Base-by-base conservation (phyloP, 2,329 filamentous ascomycete species). In the Camillea tinctor region DNA sequence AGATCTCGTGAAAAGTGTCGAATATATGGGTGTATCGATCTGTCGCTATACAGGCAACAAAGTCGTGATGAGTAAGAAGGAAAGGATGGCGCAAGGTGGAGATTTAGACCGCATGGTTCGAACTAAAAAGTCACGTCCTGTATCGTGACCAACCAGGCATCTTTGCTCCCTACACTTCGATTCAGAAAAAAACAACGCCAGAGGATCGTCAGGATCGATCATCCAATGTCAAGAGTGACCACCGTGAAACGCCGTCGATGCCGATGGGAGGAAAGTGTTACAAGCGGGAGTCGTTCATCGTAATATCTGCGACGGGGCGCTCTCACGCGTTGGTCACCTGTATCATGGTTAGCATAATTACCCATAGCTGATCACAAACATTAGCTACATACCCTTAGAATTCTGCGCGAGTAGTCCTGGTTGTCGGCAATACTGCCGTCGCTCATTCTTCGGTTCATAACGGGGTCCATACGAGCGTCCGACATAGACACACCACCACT, bases 381-480 rank as follows among this genome's bases (percentile, higher is more conserved):
- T 15, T 11, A 1, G 54, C 60, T 52, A 79, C 85, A 67, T 84
- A 96, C 94, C 87, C 96, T 91, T 73, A 98, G 85, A 77, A 98
- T 97, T 79, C 91, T 90, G 79, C 94, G 88, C 64, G 94, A 97
- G 79, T 97, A 98, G 76, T 98, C 94, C 77, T 96, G 88, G 77
- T 97, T 96, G 75, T 98, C 94, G 56, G 93, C 94, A 75, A 98
- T 97, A 76, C 93, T 97, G 68, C 94, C 94, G 71, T 95, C 92
- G 77, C 94, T 97, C 79, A 94, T 85, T 76, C 93, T 87, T 72
- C 92, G 84, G 68, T 93, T 86, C 84, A 96, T 88, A 65, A 93
- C 88, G 7, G 93, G 92, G 66, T 98, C 94, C 59, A 97, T 86
- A 58, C 94, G 87, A 50, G 91, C 88, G 73, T 98, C 94, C 15